Evolutionary conservation across 345 rosid species (phyloP), one percentile per base, ranked within the genome.

Genomic region (Excoecaria agallocha): DNA sequence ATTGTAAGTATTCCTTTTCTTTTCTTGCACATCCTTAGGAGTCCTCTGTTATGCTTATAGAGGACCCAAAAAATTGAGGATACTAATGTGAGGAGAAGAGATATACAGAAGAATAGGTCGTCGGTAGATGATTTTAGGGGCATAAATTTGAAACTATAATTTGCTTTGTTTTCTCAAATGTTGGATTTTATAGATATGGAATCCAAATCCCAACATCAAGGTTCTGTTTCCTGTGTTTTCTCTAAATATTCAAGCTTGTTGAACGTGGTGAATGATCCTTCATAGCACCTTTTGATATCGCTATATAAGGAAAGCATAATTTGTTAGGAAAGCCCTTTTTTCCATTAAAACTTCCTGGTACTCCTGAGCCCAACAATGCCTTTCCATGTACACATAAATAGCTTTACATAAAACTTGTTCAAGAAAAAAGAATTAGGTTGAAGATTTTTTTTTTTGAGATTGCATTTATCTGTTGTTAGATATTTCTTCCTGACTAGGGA

Each of bases 1-100:
- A 89, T 95, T 69, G 98, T 95, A 85, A 87, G 98, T 84, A 11
- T 22, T 37, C 6, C 16, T 9, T 77, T 72, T 16, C 19, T 39
- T 58, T 12, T 57, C 20, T 49, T 41, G 10, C 37, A 6, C 39
- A 6, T 61, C 66, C 20, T 35, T 30, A 15, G 66, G n/a, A 61
- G 45, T 61, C 37, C 8, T 35, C 43, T 61, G 45, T 61, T 35
- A 30, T 20, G 1, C n/a, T 60, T 15, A 13, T 30, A 22, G 56
- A 13, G 17, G 20, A 61, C 10, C 64, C 10, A 61, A 4, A 61
- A 16, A 61, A 30, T 30, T 30, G 2, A 62, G 12, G 10, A 4
- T 37, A 13, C 2, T 4, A 16, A 17, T 30, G 2, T 6, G 11
- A 3, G 37, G 11, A 57, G 62, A 57, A 57, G 12, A 57, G 35